Evolutionary conservation across 768 basidiomycete genomes (phyloP), one percentile per base, ranked within the genome.

Genomic region (Megacollybia marginata): DNA sequence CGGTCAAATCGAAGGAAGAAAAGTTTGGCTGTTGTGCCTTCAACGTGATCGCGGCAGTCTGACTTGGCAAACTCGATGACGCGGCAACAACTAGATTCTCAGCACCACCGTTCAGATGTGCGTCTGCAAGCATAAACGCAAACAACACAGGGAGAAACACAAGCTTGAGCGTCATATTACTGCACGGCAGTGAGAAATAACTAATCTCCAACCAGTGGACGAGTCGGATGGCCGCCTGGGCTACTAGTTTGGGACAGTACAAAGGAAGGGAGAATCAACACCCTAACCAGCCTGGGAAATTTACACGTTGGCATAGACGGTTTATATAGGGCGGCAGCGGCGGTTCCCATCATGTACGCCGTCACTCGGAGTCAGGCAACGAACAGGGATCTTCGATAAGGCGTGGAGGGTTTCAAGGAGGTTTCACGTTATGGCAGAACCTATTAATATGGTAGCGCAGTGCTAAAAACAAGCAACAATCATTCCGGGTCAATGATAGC

Each of bases 1-100:
- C 16, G 12, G 49, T 42, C 18, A 62, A 52, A 50, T 57, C 55
- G 48, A 64, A 50, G 18, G 48, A 57, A 9, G 43, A 20, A 38
- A 59, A 55, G 35, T 33, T 44, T 16, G 50, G 54, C 44, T 57
- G 55, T 43, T 62, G 58, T 5, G 62, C 50, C 38, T 13, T 40
- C 38, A 40, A 18, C 38, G 38, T 40, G 18, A 40, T 40, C 18
- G 38, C 38, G 15, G 38, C 38, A 40, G 38, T 40, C 8, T 40
- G 38, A 13, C 13, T 18, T 40, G 38, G 38, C 13, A 40, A 18
- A 28, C 23, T 28, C 23, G 23, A 28, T 28, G 23, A 28, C 23
- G 23, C 2, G 5, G 38, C 38, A 2, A 40, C 38, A 40, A 8
- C 38, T 5, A 15, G 13, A 18, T 40, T 8, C 38, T 13, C 13